Conservation (phyloP, 164 flowering plant genomes). For the Aristolochia californica region DNA sequence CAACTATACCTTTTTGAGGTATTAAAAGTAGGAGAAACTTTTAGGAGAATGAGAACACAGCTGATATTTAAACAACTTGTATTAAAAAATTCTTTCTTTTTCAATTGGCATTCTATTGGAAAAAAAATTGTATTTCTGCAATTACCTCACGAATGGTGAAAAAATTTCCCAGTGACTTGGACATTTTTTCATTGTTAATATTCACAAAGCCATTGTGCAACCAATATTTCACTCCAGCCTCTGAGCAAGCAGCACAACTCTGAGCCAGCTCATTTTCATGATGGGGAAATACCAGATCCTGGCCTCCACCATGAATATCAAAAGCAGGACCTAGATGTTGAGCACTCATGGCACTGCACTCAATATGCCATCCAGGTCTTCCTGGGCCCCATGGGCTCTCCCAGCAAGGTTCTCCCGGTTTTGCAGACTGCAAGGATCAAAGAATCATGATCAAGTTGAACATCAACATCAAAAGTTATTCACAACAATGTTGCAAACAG, state of each 20-base stretch:
- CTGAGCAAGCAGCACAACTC: conserved; percentile 75
- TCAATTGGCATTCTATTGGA: not conserved
- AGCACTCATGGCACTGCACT: conserved; percentile 99
- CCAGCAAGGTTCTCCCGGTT: conserved; percentile 88
- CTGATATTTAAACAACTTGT: not conserved
- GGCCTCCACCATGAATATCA: conserved; percentile 97
- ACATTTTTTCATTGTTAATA: conserved; percentile 81
- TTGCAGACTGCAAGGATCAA: conserved; percentile 53
- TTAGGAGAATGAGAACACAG: not conserved
- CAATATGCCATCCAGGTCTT: conserved; percentile 98
- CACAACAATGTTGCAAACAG: too few relatives aligned
- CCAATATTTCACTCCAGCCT: conserved; percentile 65
- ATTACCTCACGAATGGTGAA: conserved; percentile 83
- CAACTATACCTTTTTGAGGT: not conserved
- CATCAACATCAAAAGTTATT: too few relatives aligned
- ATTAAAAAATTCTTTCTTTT: not conserved
- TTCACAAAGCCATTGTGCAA: conserved; percentile 93
- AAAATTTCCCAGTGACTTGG: conserved; percentile 82
- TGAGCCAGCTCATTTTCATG: conserved; percentile 97
- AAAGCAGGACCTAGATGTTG: conserved; percentile 51
- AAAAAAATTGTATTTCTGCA: not conserved
- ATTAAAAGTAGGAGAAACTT: not conserved
- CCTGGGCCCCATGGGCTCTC: conserved; percentile 97
- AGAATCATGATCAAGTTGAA: not conserved
- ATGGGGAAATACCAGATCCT: conserved; percentile 90